Conservation (phyloP, 352 stramenopile species). For the Phytophthora tubulina region DNA sequence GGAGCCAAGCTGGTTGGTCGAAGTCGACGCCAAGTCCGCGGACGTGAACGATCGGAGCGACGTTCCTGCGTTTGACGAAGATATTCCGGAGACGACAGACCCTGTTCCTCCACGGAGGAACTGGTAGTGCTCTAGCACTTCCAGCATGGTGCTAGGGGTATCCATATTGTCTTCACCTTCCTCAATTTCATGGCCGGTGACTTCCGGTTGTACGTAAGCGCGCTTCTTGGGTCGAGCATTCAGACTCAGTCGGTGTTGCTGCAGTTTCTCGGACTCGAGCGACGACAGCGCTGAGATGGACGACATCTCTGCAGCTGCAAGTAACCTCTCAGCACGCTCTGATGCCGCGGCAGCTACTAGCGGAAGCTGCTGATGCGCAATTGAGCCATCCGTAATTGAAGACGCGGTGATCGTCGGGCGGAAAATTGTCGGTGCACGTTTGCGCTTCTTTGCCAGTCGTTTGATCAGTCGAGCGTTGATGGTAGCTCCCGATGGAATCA, state of each 20-base stretch:
- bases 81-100: slow-evolving; percentile 45
- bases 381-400: slow-evolving; percentile 40
- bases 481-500: slow-evolving; percentile 66
- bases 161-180: slow-evolving; percentile 8
- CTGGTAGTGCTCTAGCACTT: slow-evolving; percentile 74
- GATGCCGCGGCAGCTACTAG: slow-evolving; percentile 8
- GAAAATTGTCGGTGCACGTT: slow-evolving; percentile 41
- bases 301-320: slow-evolving; percentile 48
- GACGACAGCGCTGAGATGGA: slow-evolving; percentile 80
- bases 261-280: slow-evolving; percentile 74
- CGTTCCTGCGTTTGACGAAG: slow-evolving; percentile 50
- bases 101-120: slow-evolving; percentile 26
- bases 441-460: slow-evolving; percentile 71
- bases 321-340: slow-evolving; percentile 30
- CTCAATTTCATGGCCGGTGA: slow-evolving; percentile 19
- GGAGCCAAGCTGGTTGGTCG: slow-evolving; percentile 38
- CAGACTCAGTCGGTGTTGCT: slow-evolving; percentile 70
- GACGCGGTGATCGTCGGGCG: slow-evolving; percentile 54
- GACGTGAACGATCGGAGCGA: slow-evolving; percentile 66
- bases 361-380: slow-evolving; percentile 25
- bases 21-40: slow-evolving; percentile 46
- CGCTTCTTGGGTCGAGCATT: slow-evolving; percentile 45
- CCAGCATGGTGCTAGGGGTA: slow-evolving; percentile 54
- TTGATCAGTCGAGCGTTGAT: slow-evolving; percentile 77
- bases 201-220: slow-evolving; percentile 30